Evolutionary conservation across 2,329 filamentous ascomycete genomes (phyloP).

Genomic region (Zymoseptoria ardabiliae): DNA sequence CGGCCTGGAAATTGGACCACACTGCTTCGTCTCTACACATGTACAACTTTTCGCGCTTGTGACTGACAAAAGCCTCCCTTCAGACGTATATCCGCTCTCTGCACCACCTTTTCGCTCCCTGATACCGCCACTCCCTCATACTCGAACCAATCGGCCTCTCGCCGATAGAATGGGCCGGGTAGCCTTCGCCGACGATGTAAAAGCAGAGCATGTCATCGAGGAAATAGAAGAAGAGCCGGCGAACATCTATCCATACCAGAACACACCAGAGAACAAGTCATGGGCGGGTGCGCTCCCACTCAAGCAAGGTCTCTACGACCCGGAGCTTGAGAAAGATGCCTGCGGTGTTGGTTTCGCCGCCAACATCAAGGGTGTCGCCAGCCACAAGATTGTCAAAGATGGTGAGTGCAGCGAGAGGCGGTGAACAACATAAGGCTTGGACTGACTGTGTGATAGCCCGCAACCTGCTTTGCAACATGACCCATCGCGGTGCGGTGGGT

Average conservation of each 20-base stretch:
- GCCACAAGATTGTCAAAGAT: slow-evolving; percentile 99
- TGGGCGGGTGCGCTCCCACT: slow-evolving; percentile 93
- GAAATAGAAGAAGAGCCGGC: slow-evolving; percentile 49
- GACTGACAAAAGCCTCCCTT: background rate
- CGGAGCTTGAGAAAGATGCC: slow-evolving; percentile 93
- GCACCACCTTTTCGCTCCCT: slow-evolving; percentile 1
- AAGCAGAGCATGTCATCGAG: slow-evolving; percentile 34
- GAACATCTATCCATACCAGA: slow-evolving; percentile 75
- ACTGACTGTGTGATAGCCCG: slow-evolving; percentile 54
- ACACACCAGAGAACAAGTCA: slow-evolving; percentile 69
- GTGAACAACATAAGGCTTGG: slow-evolving; percentile 1
- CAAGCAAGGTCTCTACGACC: slow-evolving; percentile 98
- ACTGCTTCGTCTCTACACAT: background rate
- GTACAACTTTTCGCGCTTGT: background rate
- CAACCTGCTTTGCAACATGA: slow-evolving; percentile 98
- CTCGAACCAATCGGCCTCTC: slow-evolving; percentile 37
- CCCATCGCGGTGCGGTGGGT: slow-evolving; percentile 94
- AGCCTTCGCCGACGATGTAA: slow-evolving; percentile 45
- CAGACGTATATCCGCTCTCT: background rate
- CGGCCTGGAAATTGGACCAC: background rate
- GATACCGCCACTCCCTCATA: slow-evolving; percentile 2
- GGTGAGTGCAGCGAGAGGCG: slow-evolving; percentile 50
- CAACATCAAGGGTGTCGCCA: slow-evolving; percentile 94
- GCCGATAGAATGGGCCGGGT: slow-evolving; percentile 50
- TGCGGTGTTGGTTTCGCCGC: slow-evolving; percentile 99